These are phyloP conservation scores for Pseudogymnoascus sp. DNA, from an alignment of 2,329 filamentous ascomycete genomes.

Conservation along the genomic window DNA sequence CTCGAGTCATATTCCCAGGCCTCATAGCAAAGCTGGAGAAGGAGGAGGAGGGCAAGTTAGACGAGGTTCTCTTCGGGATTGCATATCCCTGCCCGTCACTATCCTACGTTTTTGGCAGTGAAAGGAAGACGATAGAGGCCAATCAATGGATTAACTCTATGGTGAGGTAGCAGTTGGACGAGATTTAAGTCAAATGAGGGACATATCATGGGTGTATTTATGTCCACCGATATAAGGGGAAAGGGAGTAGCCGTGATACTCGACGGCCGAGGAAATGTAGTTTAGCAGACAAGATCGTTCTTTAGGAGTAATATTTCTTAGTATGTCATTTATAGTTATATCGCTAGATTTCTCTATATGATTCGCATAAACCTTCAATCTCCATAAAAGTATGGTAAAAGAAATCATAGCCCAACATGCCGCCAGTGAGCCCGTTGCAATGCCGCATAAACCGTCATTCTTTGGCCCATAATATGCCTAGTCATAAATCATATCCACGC, in stretches of 20 bases:
- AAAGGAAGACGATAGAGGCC: neutral
- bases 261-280: neutral
- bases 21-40: slow-evolving; percentile 10
- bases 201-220: neutral
- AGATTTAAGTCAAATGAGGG: neutral
- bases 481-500: slow-evolving; percentile 3
- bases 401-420: neutral
- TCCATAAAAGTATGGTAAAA: neutral
- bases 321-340: neutral
- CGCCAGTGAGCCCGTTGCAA: neutral
- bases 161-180: neutral
- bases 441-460: neutral
- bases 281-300: neutral
- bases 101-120: neutral
- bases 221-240: neutral
- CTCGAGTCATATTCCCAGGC: slow-evolving; percentile 7
- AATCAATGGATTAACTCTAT: neutral
- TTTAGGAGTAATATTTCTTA: neutral
- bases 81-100: slow-evolving; percentile 12
- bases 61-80: slow-evolving; percentile 15
- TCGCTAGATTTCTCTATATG: neutral
- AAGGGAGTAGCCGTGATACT: neutral
- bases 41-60: slow-evolving; percentile 9
- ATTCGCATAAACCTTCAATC: neutral
- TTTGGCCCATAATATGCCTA: neutral